Evolutionary conservation across 768 basidiomycete genomes (phyloP).

Genomic region (Amanita pallidorosea): DNA sequence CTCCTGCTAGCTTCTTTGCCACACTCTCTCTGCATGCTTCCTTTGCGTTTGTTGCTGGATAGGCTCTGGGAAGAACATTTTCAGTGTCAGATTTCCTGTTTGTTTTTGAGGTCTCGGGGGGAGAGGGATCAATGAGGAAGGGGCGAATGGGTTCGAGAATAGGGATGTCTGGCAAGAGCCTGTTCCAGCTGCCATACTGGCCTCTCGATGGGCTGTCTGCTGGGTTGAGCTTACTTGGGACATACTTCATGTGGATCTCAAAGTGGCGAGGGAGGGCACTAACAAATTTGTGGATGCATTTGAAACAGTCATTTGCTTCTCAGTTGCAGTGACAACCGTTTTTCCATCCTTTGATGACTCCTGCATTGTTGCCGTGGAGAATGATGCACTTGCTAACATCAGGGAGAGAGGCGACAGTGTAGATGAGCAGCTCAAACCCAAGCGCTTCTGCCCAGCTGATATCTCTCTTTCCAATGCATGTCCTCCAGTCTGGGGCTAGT

Average conservation of each 20-base stretch:
- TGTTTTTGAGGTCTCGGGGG: no score
- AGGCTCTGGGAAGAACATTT: no score
- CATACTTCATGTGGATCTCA: conserved; percentile 19
- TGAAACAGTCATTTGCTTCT: conserved; percentile 19
- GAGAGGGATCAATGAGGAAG: no score
- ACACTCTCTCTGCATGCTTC: no score
- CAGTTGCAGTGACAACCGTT: conserved; percentile 22
- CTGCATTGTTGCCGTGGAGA: no score
- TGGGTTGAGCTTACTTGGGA: conserved; percentile 24
- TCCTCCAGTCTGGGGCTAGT: conserved; percentile 21
- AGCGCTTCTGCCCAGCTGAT: conserved; percentile 37
- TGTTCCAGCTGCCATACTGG: conserved; percentile 8
- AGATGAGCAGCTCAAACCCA: conserved; percentile 30
- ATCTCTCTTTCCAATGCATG: conserved; percentile 15
- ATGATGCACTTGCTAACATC: no score
- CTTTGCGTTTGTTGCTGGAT: no score
- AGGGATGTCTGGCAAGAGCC: conserved; percentile 19
- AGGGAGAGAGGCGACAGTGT: conserved; percentile 5
- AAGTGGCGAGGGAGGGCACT: not conserved
- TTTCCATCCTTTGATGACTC: conserved; percentile 35
- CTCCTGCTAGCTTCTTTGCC: no score
- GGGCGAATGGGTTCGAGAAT: no score
- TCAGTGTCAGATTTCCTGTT: no score
- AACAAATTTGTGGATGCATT: conserved; percentile 9
- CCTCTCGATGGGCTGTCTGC: conserved; percentile 29